Percentiles rank a stretch among this genome's conserved stretches.
phyloP scores from a whole-genome alignment of 371 early-diverging fungal species.

The Syncephalis plumigaleata region DNA sequence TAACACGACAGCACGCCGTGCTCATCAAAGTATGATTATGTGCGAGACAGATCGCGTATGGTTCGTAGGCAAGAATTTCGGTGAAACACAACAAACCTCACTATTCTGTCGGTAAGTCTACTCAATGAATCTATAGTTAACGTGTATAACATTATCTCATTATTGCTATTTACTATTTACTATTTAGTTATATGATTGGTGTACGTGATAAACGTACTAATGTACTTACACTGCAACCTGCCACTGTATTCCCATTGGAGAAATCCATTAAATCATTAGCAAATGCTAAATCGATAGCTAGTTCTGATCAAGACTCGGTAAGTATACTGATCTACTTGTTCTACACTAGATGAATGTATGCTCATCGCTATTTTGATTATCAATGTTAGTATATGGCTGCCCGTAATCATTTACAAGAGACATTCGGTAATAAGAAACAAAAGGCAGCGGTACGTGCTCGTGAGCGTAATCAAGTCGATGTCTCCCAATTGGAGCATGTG shows the following conservation, averaged over 20 bases:
- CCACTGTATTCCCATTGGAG: too few relatives aligned
- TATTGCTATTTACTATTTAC: conserved; percentile 39
- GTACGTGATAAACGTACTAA: conserved; percentile 44
- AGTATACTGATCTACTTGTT: too few relatives aligned
- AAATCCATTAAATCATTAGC: too few relatives aligned
- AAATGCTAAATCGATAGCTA: too few relatives aligned
- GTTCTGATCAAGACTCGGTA: too few relatives aligned
- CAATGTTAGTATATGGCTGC: conserved; percentile 30
- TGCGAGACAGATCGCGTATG: conserved; percentile 58
- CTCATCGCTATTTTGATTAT: not conserved
- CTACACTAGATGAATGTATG: not conserved
- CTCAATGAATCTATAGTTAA: too few relatives aligned
- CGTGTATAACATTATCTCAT: conserved; percentile 9
- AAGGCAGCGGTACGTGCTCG: conserved; percentile 54
- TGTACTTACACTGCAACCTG: conserved; percentile 26
- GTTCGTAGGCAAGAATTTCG: conserved; percentile 48
- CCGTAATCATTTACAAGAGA: conserved; percentile 58
- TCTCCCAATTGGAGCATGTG: conserved; percentile 31
- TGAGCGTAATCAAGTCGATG: conserved; percentile 69
- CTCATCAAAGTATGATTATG: conserved; percentile 19
- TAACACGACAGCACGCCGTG: not conserved
- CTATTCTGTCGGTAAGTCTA: conserved; percentile 27
- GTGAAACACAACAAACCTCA: conserved; percentile 22
- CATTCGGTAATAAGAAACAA: conserved; percentile 82
- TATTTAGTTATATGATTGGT: conserved; percentile 52